Percentiles rank a stretch among this genome's conserved stretches.
These are phyloP conservation scores for Trichophyton simii DNA, from an alignment of 2,329 filamentous ascomycete genomes.

Conservation along the genomic window DNA sequence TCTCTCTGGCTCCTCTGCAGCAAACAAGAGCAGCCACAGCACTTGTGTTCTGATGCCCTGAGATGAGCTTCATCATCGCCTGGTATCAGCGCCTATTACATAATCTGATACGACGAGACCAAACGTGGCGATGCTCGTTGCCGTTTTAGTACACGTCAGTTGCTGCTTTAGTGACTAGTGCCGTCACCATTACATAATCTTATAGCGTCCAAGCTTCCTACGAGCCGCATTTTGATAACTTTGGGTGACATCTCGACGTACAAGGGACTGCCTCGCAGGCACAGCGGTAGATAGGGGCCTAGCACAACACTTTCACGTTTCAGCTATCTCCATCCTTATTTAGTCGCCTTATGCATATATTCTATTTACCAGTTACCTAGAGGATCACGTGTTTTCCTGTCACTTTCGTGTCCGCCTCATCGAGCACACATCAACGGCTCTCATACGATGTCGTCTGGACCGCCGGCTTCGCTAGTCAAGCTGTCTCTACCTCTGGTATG, in stretches of 20 bases:
- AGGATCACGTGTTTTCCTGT: constrained; percentile 8
- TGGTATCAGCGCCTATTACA: background rate
- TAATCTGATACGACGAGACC: background rate
- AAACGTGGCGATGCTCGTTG: background rate
- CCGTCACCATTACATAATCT: no score
- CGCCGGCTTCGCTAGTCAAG: constrained; percentile 35
- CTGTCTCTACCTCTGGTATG: constrained; percentile 49
- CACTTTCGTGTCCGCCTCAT: background rate
- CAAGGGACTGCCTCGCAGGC: background rate
- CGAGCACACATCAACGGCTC: background rate
- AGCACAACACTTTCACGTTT: background rate
- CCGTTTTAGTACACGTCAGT: background rate
- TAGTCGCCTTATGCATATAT: background rate
- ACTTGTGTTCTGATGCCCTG: background rate
- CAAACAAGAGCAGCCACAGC: background rate
- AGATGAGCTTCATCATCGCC: background rate
- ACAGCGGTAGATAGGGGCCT: background rate
- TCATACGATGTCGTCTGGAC: constrained; percentile 11
- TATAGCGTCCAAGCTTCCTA: background rate
- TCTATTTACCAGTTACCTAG: background rate
- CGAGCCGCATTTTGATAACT: background rate
- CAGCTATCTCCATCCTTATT: no score
- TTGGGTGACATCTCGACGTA: background rate
- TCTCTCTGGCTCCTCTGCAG: background rate
- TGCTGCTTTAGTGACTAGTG: background rate